A percentile compares a stretch with the other conserved stretches of the same genome.
Evolutionary conservation across 306 rosid genomes (phyloP).

Genomic region (Ceratonia siliqua): DNA sequence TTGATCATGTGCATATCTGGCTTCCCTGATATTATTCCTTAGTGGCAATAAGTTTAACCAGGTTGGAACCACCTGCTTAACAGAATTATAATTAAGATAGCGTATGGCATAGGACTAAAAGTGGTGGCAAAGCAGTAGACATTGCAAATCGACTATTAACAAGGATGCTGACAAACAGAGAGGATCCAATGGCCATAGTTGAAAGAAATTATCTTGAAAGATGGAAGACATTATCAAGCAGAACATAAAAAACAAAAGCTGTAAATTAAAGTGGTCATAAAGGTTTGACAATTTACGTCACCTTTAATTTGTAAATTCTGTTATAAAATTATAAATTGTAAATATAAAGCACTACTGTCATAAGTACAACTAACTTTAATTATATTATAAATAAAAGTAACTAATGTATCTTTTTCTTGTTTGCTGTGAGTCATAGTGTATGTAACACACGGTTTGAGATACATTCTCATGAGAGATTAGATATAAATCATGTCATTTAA

Average conservation of each 20-base stretch:
- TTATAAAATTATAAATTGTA: not conserved
- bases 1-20: slow-evolving; percentile 21
- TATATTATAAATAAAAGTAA: not conserved
- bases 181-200: not conserved
- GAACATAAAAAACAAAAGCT: not conserved
- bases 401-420: too few relatives aligned
- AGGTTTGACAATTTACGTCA: not conserved
- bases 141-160: not conserved
- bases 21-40: not conserved
- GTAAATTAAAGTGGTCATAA: not conserved
- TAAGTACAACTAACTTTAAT: not conserved
- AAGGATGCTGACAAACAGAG: not conserved
- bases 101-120: not conserved
- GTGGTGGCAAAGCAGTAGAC: not conserved
- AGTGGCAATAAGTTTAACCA: slow-evolving; percentile 39
- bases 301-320: not conserved
- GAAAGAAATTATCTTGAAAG: not conserved
- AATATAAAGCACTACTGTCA: not conserved
- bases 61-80: slow-evolving; percentile 28
- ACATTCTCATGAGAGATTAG: not conserved
- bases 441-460: too few relatives aligned
- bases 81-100: not conserved
- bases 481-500: not conserved
- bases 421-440: not conserved
- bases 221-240: not conserved